These are phyloP conservation scores for Aureobasidium sp. DNA, from an alignment of 2,329 filamentous ascomycete species.

Conservation along the genomic window DNA sequence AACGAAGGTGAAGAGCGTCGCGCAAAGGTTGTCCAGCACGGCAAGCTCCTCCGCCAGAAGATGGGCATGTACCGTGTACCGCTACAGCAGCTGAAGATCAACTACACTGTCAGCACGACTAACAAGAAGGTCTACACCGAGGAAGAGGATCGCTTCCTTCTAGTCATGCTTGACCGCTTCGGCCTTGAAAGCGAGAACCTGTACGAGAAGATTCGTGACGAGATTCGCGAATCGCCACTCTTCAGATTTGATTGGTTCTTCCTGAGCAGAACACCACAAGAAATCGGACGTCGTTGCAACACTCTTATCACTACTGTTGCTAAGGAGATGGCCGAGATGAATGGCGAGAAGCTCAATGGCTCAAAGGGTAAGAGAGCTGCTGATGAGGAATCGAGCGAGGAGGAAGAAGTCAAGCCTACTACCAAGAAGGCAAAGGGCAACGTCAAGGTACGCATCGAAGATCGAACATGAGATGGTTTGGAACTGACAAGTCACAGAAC, in stretches of 20 bases:
- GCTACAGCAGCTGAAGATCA: constrained; percentile 95
- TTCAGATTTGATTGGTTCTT: constrained; percentile 99
- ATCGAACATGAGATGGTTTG: background rate
- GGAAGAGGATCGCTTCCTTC: constrained; percentile 90
- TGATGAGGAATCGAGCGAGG: constrained; percentile 70
- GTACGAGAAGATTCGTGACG: constrained; percentile 92
- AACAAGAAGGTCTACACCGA: constrained; percentile 99
- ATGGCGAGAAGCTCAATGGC: constrained; percentile 44
- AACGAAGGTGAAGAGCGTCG: constrained; percentile 88
- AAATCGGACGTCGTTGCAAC: constrained; percentile 85
- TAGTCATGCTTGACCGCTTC: constrained; percentile 86
- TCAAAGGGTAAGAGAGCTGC: constrained; percentile 65
- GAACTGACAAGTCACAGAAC: constrained; percentile 51
- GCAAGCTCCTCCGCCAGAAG: constrained; percentile 90
- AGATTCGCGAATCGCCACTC: constrained; percentile 86
- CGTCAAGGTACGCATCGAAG: constrained; percentile 57
- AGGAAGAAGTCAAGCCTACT: constrained; percentile 72
- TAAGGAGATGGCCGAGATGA: constrained; percentile 71
- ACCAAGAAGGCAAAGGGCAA: constrained; percentile 93
- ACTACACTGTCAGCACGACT: constrained; percentile 96
- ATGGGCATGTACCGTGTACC: constrained; percentile 95
- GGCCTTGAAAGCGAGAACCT: constrained; percentile 86
- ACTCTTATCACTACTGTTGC: constrained; percentile 91
- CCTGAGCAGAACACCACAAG: constrained; percentile 83
- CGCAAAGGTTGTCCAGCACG: constrained; percentile 82